These are phyloP conservation scores for Rachicladosporium sp. DNA, from an alignment of 2,329 filamentous ascomycete genomes.

Conservation along the genomic window DNA sequence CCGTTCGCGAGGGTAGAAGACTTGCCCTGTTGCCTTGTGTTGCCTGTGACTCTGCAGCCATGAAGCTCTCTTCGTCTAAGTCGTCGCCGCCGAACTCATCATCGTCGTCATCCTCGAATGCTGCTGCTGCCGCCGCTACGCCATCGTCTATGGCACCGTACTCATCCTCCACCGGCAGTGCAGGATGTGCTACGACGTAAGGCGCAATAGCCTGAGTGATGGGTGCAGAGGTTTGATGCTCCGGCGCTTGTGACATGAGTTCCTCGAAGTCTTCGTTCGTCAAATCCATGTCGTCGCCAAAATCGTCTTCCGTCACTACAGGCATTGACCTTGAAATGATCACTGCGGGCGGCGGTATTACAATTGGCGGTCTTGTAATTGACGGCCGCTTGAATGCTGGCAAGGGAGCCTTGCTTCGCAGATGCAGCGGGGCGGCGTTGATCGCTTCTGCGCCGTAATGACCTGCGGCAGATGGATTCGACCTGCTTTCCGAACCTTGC, in stretches of 20 bases:
- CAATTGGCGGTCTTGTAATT: slow-evolving; percentile 10
- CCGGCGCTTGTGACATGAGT: slow-evolving; percentile 32
- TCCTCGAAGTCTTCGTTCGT: slow-evolving; percentile 48
- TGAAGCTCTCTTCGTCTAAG: slow-evolving; percentile 58
- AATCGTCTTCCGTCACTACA: slow-evolving; percentile 25
- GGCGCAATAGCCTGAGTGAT: too few relatives aligned
- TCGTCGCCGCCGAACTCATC: slow-evolving; percentile 63
- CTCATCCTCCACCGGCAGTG: neutral
- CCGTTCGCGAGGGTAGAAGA: slow-evolving; percentile 11
- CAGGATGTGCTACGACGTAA: too few relatives aligned
- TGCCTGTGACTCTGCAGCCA: slow-evolving; percentile 57
- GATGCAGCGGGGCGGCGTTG: slow-evolving; percentile 12
- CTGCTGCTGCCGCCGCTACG: neutral
- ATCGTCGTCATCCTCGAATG: slow-evolving; percentile 27
- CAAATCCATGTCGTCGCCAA: slow-evolving; percentile 36
- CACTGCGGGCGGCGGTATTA: too few relatives aligned
- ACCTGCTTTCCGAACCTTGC: too few relatives aligned
- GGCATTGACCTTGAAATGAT: slow-evolving; percentile 3
- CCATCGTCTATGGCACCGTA: slow-evolving; percentile 3
- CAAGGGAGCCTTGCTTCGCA: slow-evolving; percentile 21
- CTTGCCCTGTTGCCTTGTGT: slow-evolving; percentile 50
- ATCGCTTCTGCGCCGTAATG: too few relatives aligned
- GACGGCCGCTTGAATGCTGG: slow-evolving; percentile 22
- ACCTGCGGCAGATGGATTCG: too few relatives aligned
- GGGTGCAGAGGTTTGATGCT: too few relatives aligned